These are phyloP conservation scores for Pseudophaeomoniella oleicola DNA, from an alignment of 2,329 filamentous ascomycete genomes.

Conservation along the genomic window DNA sequence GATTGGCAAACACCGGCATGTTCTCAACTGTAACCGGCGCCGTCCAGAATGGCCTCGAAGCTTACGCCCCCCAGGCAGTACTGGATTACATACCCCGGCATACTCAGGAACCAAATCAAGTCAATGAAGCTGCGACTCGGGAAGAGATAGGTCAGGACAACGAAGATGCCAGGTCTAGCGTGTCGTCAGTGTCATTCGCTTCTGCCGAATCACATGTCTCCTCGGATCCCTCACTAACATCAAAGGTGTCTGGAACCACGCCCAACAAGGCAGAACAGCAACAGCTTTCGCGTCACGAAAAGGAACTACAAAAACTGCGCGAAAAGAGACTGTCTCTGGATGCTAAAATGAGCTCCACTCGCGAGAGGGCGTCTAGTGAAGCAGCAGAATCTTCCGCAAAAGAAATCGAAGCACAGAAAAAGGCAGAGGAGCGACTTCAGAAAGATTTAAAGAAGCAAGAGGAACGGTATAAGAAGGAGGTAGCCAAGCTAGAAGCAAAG, in stretches of 20 bases:
- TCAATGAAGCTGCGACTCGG: not conserved
- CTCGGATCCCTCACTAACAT: constrained; percentile 7
- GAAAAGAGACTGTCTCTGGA: constrained; percentile 25
- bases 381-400: constrained; percentile 9
- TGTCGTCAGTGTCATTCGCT: constrained; percentile 14
- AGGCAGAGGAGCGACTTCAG: constrained; percentile 15
- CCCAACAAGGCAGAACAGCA: constrained; percentile 2
- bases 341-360: constrained; percentile 20
- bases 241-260: constrained; percentile 6
- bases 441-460: constrained; percentile 15
- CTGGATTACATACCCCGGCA: constrained; percentile 28
- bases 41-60: constrained; percentile 1
- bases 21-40: not conserved
- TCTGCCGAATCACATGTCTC: constrained; percentile 15
- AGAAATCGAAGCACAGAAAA: constrained; percentile 10
- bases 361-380: constrained; percentile 11
- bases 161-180: constrained; percentile 10
- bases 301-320: constrained; percentile 27
- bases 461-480: constrained; percentile 20
- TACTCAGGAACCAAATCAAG: not conserved
- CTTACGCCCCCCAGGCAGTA: constrained; percentile 35
- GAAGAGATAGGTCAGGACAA: constrained; percentile 1
- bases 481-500: constrained; percentile 14
- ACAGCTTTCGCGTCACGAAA: constrained; percentile 16
- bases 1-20: constrained; percentile 1